Evolutionary conservation across 768 basidiomycete species (phyloP).

Genomic region (Xerocomellus chrysenteron): DNA sequence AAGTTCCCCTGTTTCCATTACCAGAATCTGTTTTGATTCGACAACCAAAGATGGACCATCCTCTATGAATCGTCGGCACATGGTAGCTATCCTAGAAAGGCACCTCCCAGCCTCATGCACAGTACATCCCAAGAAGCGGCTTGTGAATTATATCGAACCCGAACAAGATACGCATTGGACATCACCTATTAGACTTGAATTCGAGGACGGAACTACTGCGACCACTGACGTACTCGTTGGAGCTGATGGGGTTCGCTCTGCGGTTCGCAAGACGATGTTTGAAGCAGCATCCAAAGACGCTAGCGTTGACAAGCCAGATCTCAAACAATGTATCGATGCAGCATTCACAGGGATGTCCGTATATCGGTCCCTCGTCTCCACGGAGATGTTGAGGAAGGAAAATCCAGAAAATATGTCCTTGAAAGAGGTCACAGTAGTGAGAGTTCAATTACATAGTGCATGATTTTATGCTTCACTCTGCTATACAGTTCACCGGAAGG

Average conservation of each 20-base stretch:
- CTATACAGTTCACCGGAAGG: no score
- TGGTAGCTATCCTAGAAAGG: slow-evolving; percentile 20
- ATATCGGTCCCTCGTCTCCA: slow-evolving; percentile 40
- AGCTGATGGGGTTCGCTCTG: slow-evolving; percentile 44
- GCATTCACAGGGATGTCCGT: slow-evolving; percentile 41
- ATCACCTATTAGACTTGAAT: slow-evolving; percentile 7
- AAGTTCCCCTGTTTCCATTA: neutral
- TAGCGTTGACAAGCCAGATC: neutral
- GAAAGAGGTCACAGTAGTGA: slow-evolving; percentile 18
- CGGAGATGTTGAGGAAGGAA: slow-evolving; percentile 27
- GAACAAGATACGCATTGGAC: slow-evolving; percentile 36
- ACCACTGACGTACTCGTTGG: slow-evolving; percentile 45
- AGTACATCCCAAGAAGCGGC: slow-evolving; percentile 18
- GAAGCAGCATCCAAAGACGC: slow-evolving; percentile 9
- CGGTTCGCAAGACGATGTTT: slow-evolving; percentile 26
- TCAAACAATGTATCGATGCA: slow-evolving; percentile 25
- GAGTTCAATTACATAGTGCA: neutral
- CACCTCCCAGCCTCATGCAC: slow-evolving; percentile 19
- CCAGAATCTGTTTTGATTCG: neutral
- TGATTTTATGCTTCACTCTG: no score
- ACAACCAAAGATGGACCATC: slow-evolving; percentile 2
- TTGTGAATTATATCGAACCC: slow-evolving; percentile 12
- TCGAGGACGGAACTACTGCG: slow-evolving; percentile 16
- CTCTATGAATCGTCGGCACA: slow-evolving; percentile 21
- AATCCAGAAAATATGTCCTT: slow-evolving; percentile 25